A percentile compares a stretch with the other conserved stretches of the same genome.
Evolutionary conservation across 2,329 filamentous ascomycete genomes (phyloP).

Genomic region (Fusarium nisikadoi): DNA sequence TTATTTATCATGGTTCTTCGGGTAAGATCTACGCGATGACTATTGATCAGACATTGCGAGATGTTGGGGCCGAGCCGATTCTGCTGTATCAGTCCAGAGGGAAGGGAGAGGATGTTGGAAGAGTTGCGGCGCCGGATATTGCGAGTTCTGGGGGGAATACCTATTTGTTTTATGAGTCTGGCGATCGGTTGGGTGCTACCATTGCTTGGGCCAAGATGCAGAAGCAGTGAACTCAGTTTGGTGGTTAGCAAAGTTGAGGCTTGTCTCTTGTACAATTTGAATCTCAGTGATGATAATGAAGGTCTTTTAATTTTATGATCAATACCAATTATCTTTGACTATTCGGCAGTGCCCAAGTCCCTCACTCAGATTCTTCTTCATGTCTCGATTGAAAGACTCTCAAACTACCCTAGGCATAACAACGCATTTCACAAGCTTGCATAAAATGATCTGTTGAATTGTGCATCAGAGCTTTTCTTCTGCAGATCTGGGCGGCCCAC

Average conservation of each 20-base stretch:
- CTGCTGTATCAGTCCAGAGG: slow-evolving; percentile 18
- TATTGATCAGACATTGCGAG: slow-evolving; percentile 19
- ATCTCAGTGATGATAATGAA: neutral
- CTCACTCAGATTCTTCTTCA: too few species aligned
- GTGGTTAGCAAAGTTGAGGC: fast-evolving
- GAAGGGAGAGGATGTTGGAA: neutral
- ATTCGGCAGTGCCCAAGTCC: too few species aligned
- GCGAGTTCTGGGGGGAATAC: neutral
- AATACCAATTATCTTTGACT: fast-evolving
- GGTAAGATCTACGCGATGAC: slow-evolving; percentile 22
- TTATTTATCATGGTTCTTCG: slow-evolving; percentile 19
- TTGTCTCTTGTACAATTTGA: fast-evolving
- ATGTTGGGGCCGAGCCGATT: slow-evolving; percentile 17
- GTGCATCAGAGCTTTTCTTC: neutral
- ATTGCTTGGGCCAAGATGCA: slow-evolving; percentile 27
- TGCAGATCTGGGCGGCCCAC: neutral
- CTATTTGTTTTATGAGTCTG: slow-evolving; percentile 27
- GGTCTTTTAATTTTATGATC: fast-evolving
- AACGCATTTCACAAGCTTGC: neutral
- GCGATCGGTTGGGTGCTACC: neutral
- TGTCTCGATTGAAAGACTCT: neutral
- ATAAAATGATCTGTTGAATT: neutral
- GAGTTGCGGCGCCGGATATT: slow-evolving; percentile 18
- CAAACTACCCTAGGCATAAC: neutral
- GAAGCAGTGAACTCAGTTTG: neutral